phyloP scores from a whole-genome alignment of 495 filamentous ascomycete species.

The Penicillium canariense region DNA sequence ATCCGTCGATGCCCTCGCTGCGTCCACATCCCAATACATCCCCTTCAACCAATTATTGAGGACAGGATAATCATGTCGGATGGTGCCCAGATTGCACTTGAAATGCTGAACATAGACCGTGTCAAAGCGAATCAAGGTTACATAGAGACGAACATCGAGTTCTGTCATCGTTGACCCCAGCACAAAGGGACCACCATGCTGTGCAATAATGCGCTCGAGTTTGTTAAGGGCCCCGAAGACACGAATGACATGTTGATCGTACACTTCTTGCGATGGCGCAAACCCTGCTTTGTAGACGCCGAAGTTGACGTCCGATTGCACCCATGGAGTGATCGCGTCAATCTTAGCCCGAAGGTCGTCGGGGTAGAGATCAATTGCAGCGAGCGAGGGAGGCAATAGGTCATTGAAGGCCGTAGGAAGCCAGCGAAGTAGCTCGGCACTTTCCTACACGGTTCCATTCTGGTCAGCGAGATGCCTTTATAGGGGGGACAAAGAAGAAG shows the following conservation, averaged over 20 bases:
- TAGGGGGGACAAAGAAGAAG: too few species aligned
- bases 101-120: conserved; percentile 56
- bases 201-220: conserved; percentile 44
- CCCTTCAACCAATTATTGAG: conserved; percentile 52
- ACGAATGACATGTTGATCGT: conserved; percentile 41
- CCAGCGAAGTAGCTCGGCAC: conserved; percentile 50
- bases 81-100: conserved; percentile 54
- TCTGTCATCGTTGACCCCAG: conserved; percentile 49
- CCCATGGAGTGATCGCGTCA: conserved; percentile 43
- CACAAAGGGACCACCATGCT: conserved; percentile 46
- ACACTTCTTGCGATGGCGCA: conserved; percentile 44
- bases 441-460: conserved; percentile 33
- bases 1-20: conserved; percentile 52
- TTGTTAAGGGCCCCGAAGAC: conserved; percentile 54
- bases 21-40: conserved; percentile 50
- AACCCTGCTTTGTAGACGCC: conserved; percentile 59
- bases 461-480: background rate
- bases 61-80: conserved; percentile 52
- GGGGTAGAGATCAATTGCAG: conserved; percentile 46
- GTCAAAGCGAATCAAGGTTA: conserved; percentile 51
- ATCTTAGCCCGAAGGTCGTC: conserved; percentile 38
- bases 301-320: conserved; percentile 45
- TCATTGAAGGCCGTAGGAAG: conserved; percentile 48
- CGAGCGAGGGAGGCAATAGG: conserved; percentile 29
- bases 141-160: conserved; percentile 49